Evolutionary conservation across 345 rosid species (phyloP), one percentile per base, ranked within the genome.

Genomic region (Geranium rotundifolium): DNA sequence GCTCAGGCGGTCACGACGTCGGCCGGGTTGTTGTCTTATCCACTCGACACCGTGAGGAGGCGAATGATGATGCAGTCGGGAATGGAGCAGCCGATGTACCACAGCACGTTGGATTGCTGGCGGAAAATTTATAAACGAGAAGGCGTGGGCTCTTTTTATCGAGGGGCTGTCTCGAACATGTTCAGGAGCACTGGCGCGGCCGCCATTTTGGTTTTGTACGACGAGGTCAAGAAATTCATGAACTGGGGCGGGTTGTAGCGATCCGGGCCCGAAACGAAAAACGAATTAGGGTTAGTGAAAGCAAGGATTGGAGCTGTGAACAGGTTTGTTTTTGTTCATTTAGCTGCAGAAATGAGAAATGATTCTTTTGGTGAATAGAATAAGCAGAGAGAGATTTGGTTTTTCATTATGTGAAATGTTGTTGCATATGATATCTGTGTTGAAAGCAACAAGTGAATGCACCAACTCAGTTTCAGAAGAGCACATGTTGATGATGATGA

Each of bases 11-110:
- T 90, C 49, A 88, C 97, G 12, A 84, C 97, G 1, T 83, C 95
- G 39, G 91, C 96, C 30, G 97, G 96, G n/a, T 63, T 90, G 69
- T 61, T 85, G 63, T 93, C 95, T 4, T 93, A 93, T 67, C 97
- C 96, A 18, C 64, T 90, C 65, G 97, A 88, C 71, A 90, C 97
- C 27, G 97, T 90, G 57, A 73, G 99, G 61, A 82, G 97, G 64
- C 74, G 96, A 75, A 88, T 93, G 80, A 93, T 93, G 99, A 93
- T 90, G 97, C 95, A 93, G 59, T 88, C 97, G 2, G 97, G 99
- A 50, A 65, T 86, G 66, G 89, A 90, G 63, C 75, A 72, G 57
- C 95, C 85, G 3, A 81, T 84, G 95, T 93, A 88, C 54, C 67
- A 13, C 19, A 72, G 69, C 79, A 90, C 97, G 1, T 31, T 77